Evolutionary conservation across 306 rosid genomes (phyloP).

Genomic region (Arachis hypogaea): DNA sequence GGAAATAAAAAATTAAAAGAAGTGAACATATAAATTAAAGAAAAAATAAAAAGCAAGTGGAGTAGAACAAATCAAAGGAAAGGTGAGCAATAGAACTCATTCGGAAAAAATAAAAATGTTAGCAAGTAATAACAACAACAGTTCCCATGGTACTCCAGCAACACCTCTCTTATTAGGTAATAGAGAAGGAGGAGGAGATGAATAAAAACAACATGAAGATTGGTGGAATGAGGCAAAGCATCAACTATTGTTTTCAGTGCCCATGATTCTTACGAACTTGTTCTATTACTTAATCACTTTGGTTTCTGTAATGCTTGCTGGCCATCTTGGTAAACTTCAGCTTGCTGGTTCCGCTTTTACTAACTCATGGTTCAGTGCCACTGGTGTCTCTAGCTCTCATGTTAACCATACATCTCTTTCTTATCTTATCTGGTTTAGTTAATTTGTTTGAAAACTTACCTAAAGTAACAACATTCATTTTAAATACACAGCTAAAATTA

Average conservation of each 20-base stretch:
- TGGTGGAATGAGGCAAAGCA: slow-evolving; percentile 70
- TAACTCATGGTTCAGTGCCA: slow-evolving; percentile 77
- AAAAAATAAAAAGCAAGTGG: too few relatives aligned
- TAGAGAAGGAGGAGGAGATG: background rate
- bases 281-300: slow-evolving; percentile 59
- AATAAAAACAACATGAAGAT: background rate
- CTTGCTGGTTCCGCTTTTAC: slow-evolving; percentile 85
- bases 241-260: slow-evolving; percentile 60
- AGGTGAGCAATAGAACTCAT: too few relatives aligned
- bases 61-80: too few relatives aligned
- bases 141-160: too few relatives aligned
- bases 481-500: too few relatives aligned
- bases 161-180: slow-evolving; percentile 33
- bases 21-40: background rate
- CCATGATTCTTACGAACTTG: slow-evolving; percentile 73
- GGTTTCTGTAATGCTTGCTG: slow-evolving; percentile 86
- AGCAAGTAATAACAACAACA: too few relatives aligned
- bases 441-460: too few relatives aligned
- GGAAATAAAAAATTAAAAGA: slow-evolving; percentile 61
- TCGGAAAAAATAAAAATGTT: too few relatives aligned
- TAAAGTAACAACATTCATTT: too few relatives aligned
- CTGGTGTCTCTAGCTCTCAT: slow-evolving; percentile 55
- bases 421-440: too few relatives aligned
- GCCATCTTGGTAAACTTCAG: slow-evolving; percentile 78
- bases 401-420: slow-evolving; percentile 39